Evolutionary conservation across 495 filamentous ascomycete species (phyloP).

Genomic region (Penicillium herquei): DNA sequence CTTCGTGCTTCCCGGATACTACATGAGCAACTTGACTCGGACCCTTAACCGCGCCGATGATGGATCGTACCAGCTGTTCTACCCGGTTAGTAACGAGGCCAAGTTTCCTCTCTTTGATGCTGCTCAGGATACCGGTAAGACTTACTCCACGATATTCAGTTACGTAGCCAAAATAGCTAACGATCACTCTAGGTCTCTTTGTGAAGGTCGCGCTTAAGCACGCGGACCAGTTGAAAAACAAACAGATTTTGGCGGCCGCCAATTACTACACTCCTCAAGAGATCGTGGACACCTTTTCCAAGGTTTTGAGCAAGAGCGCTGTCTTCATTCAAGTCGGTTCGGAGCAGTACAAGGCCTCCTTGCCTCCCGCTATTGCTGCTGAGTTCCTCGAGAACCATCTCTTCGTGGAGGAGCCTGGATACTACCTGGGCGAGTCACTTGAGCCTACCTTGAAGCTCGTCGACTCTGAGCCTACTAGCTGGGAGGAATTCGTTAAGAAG

Average conservation of each 20-base stretch:
- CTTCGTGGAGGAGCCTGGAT: constrained; percentile 48
- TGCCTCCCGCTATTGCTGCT: constrained; percentile 39
- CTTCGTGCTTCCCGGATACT: constrained; percentile 58
- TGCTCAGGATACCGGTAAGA: constrained; percentile 49
- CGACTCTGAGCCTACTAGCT: constrained; percentile 12
- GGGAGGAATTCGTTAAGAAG: constrained; percentile 17
- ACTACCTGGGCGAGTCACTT: constrained; percentile 44
- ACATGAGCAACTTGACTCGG: constrained; percentile 51
- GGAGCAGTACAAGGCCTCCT: constrained; percentile 41
- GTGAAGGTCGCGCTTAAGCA: constrained; percentile 46
- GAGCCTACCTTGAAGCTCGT: constrained; percentile 18
- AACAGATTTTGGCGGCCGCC: constrained; percentile 39
- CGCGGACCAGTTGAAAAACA: constrained; percentile 19
- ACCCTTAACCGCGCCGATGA: constrained; percentile 20
- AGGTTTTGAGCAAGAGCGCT: constrained; percentile 48
- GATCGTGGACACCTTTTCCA: constrained; percentile 47
- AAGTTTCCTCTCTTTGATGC: constrained; percentile 54
- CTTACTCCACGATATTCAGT: not conserved
- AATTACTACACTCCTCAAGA: constrained; percentile 46
- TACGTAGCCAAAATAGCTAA: not conserved
- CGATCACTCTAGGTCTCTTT: constrained; percentile 31
- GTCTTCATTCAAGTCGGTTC: constrained; percentile 42
- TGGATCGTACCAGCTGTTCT: constrained; percentile 13
- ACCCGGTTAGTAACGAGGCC: constrained; percentile 25
- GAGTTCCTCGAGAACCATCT: constrained; percentile 55